Evolutionary conservation across 2,329 filamentous ascomycete species (phyloP), one percentile per base, ranked within the genome.

Genomic region (Huntiella abstrusa): DNA sequence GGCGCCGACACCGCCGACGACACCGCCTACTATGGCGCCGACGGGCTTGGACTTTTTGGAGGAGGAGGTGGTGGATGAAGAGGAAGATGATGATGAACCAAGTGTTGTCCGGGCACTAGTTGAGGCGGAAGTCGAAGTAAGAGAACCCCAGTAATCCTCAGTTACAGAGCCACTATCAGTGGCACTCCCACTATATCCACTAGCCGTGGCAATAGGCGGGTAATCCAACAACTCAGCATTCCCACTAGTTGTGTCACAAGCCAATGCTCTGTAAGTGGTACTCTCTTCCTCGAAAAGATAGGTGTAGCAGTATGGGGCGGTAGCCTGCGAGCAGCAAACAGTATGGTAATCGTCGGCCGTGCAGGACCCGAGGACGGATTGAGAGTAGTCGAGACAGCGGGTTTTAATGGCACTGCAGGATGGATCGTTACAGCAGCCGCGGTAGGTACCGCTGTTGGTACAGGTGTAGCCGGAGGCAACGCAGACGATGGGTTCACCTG

Each of bases 11-110:
- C 49, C 57, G 1, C 54, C 55, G 4, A 55, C 55, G n/a, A 58
- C 55, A 6, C 55, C 57, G 10, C 55, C 60, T 0, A 53, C 56
- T 11, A 68, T 65, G 17, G 61, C 54, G 3, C 52, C 55, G 0
- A 56, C 55, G 35, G 57, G 59, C n/a, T 52, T 53, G 47, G 47
- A 41, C 11, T 45, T 47, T 35, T 48, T 39, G 10, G 49, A 19
- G 13, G 51, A 43, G 5, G 22, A 7, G 4, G 22, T 28, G 3
- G 22, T 28, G 11, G 35, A 44, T 5, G 46, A 45, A 7, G 16
- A 32, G 3, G 43, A 22, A 4, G 37, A 36, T 5, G 47, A 33
- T 3, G 8, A 5, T 8, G 34, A 22, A 22, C 11, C 15, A 12
- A 43, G 42, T 6, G 37, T 39, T 15, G 38, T 43, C 11, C 41